Base-by-base conservation (phyloP, 331 rosid species). In the Stylosanthes scabra region DNA sequence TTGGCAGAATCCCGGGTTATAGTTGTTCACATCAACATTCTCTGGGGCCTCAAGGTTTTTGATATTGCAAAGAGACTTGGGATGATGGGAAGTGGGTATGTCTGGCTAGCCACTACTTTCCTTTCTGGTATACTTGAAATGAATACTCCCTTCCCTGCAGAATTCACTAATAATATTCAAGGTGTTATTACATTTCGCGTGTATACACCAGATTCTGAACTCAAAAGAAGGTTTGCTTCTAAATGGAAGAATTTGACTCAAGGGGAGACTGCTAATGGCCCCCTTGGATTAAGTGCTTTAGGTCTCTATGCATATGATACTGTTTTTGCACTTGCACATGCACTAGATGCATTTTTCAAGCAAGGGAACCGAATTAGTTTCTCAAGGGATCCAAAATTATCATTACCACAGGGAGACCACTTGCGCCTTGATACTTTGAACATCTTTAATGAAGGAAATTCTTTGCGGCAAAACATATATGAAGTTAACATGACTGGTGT, bases 81-180 rank as follows among this genome's bases (percentile, higher is more conserved):
- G 51, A 87, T 95, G 99, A 88, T 89, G 89, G 90, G 72, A 78
- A 54, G 88, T 60, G 98, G 99, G 12, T 92, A 88, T 74, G 99
- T 92, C 2, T 95, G 99, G 99, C 90, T 95, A 70, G 88, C 98
- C 47, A 83, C 97, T 60, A 66, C 63, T 75, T 95, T 92, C 80
- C 92, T 95, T 44, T 75, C 99, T 44, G 80, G 87, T 59, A 3
- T 80, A 16, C 66, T 92, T 40, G 99, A 95, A 61, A 81, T 86
- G 12, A 34, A 60, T 11, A 60, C 78, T 72, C 86, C 96, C 20
- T 59, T 83, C 49, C 39, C 91, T 74, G 34, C 75, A 34, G 81
- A 78, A 62, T 28, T 10, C 11, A 84, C 72, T 85, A 90, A 88
- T 54, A 69, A 63, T 14, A 86, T 95, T 67, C 90, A 90, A 75